Percentiles rank a stretch among this genome's conserved stretches.
These are phyloP conservation scores for Juncus effusus DNA, from an alignment of 176 grass and related monocot species.

Conservation along the genomic window DNA sequence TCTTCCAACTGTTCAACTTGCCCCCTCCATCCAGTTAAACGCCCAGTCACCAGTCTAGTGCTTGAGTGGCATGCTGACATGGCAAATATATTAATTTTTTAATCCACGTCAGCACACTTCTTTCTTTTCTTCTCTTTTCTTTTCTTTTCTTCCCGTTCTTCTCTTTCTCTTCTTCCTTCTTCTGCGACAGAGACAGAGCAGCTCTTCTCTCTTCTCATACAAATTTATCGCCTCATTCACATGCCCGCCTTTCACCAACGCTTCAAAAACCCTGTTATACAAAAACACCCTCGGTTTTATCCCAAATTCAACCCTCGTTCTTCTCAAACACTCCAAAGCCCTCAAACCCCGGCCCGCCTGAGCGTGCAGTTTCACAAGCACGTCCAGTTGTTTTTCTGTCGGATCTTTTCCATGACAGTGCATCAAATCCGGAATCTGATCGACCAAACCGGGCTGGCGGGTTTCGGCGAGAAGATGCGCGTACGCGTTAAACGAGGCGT, in stretches of 20 bases:
- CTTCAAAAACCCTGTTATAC: constrained; percentile 68
- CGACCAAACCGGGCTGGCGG: constrained; percentile 39
- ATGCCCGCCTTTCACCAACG: constrained; percentile 43
- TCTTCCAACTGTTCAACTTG: no score
- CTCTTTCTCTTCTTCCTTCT: no score
- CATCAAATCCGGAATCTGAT: constrained; percentile 90
- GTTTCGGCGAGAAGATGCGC: constrained; percentile 44
- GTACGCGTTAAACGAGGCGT: constrained; percentile 70
- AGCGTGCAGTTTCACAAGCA: constrained; percentile 71
- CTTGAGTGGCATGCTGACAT: no score
- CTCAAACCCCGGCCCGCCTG: constrained; percentile 51
- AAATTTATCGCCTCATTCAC: constrained; percentile 50
- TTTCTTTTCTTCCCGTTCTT: no score
- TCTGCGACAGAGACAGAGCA: no score
- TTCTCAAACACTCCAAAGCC: constrained; percentile 51
- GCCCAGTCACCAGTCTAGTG: no score
- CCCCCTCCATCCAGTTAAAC: no score
- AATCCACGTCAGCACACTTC: no score
- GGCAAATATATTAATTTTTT: no score
- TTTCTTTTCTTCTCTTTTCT: no score
- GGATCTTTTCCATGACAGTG: constrained; percentile 51
- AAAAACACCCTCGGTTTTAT: constrained; percentile 53
- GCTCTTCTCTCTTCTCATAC: constrained; percentile 48
- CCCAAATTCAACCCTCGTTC: constrained; percentile 55
- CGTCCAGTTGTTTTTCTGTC: constrained; percentile 59